phyloP scores from a whole-genome alignment of 2,329 filamentous ascomycete genomes.

The Aspergillus persii region DNA sequence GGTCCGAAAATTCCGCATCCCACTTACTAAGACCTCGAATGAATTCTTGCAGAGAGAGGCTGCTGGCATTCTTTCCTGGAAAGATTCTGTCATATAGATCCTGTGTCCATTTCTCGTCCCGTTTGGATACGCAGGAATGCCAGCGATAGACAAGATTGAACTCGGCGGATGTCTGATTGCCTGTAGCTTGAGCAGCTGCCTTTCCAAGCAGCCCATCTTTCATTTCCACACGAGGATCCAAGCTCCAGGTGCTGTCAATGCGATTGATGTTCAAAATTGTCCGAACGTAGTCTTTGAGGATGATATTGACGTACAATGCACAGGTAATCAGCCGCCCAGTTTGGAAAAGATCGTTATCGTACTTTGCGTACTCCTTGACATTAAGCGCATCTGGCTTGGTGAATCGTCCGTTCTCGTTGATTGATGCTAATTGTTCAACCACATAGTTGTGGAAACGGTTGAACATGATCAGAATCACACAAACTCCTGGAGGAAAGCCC shows the following conservation, averaged over 20 bases:
- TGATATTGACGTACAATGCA: conserved; percentile 58
- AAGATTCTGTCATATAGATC: conserved; percentile 52
- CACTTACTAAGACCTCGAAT: conserved; percentile 39
- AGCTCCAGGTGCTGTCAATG: conserved; percentile 58
- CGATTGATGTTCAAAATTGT: conserved; percentile 61
- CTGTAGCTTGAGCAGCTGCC: conserved; percentile 55
- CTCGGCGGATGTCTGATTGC: conserved; percentile 66
- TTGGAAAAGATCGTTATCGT: conserved; percentile 51
- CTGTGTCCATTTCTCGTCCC: conserved; percentile 63
- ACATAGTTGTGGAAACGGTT: conserved; percentile 69
- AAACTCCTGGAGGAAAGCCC: conserved; percentile 67
- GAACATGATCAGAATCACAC: conserved; percentile 66
- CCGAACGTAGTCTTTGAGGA: conserved; percentile 58
- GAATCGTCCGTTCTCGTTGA: conserved; percentile 68
- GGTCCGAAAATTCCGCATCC: conserved; percentile 40
- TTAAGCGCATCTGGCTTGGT: conserved; percentile 52
- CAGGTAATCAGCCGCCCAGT: conserved; percentile 54
- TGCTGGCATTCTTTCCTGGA: conserved; percentile 33
- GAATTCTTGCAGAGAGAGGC: conserved; percentile 40
- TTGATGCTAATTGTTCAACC: conserved; percentile 59
- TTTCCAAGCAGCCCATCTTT: conserved; percentile 46
- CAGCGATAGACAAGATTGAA: conserved; percentile 68
- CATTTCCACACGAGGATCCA: conserved; percentile 63
- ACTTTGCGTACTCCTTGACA: conserved; percentile 33
- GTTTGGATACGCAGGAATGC: conserved; percentile 60